Percentiles rank a stretch among this genome's conserved stretches.
phyloP scores from a whole-genome alignment of 768 basidiomycete genomes.

The Multifurca ochricompacta region DNA sequence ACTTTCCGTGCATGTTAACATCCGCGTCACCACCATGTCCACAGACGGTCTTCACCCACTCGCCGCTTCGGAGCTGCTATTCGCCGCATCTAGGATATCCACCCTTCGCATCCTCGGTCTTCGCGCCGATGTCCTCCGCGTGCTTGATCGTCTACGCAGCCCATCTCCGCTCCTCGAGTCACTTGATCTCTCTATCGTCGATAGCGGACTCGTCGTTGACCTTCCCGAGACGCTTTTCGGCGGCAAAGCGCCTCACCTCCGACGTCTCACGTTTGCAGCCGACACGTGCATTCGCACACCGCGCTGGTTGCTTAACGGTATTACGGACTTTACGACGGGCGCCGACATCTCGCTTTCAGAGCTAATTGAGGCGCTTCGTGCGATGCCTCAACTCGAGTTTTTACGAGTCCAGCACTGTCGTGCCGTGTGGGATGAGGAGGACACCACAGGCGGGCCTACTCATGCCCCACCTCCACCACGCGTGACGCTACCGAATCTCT shows the following conservation, averaged over 20 bases:
- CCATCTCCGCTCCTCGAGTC: conserved; percentile 9
- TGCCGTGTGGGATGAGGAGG: conserved; percentile 8
- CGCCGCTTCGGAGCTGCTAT: conserved; percentile 14
- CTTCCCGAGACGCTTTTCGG: conserved; percentile 10
- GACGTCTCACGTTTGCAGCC: conserved; percentile 2
- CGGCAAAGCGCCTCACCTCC: conserved; percentile 4
- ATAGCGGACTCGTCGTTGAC: conserved; percentile 4
- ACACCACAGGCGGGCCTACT: background rate
- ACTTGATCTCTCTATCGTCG: background rate
- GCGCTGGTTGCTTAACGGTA: conserved; percentile 4
- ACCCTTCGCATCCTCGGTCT: conserved; percentile 12
- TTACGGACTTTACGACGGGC: conserved; percentile 10
- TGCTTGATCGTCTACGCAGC: conserved; percentile 10
- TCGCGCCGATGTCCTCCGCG: conserved; percentile 3
- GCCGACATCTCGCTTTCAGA: background rate
- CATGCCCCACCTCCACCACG: background rate
- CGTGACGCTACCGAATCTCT: conserved; percentile 1
- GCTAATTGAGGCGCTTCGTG: background rate
- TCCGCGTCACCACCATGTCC: conserved; percentile 4
- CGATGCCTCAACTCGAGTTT: conserved; percentile 8
- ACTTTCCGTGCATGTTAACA: conserved; percentile 3
- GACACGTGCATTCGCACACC: conserved; percentile 10
- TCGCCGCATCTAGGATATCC: conserved; percentile 10
- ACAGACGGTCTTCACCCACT: conserved; percentile 12
- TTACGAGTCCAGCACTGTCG: conserved; percentile 14